Conservation (phyloP, 371 early-diverging fungal genomes). For the Mortierella sp. region DNA sequence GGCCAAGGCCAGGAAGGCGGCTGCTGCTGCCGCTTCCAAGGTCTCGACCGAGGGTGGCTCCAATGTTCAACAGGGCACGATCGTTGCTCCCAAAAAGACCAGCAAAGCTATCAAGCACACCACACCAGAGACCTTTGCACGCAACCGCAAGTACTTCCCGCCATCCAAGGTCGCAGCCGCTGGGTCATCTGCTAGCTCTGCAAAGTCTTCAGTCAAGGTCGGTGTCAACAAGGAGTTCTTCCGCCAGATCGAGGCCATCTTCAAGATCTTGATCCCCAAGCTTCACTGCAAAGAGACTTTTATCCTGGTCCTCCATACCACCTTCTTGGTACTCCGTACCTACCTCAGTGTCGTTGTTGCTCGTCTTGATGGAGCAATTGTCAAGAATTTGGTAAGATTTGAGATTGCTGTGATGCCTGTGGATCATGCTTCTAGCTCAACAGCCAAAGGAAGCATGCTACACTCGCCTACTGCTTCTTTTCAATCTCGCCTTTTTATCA, state of each 20-base stretch:
- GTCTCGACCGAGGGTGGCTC: conserved; percentile 19
- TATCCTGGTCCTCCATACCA: conserved; percentile 85
- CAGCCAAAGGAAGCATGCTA: neutral
- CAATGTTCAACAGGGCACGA: conserved; percentile 32
- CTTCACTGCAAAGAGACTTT: conserved; percentile 83
- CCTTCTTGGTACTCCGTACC: conserved; percentile 92
- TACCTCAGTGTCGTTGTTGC: conserved; percentile 95
- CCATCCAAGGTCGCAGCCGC: conserved; percentile 52
- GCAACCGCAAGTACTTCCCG: conserved; percentile 57
- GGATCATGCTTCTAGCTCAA: neutral
- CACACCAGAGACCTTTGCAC: conserved; percentile 39
- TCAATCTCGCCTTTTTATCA: neutral
- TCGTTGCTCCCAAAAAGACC: conserved; percentile 42
- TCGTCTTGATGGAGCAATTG: conserved; percentile 94
- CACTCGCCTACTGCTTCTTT: neutral
- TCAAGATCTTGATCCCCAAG: conserved; percentile 81
- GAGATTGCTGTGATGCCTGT: neutral
- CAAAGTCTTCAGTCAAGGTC: conserved; percentile 62
- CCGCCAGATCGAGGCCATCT: conserved; percentile 77
- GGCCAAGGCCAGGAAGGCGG: conserved; percentile 44
- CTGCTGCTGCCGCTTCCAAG: conserved; percentile 21
- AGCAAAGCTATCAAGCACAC: conserved; percentile 34
- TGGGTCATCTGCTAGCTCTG: conserved; percentile 48
- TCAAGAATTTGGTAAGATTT: conserved; percentile 85
- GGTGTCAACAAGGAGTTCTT: conserved; percentile 80